These are phyloP conservation scores for Stagonosporopsis rhizophila DNA, from an alignment of 2,329 filamentous ascomycete genomes.

Conservation along the genomic window DNA sequence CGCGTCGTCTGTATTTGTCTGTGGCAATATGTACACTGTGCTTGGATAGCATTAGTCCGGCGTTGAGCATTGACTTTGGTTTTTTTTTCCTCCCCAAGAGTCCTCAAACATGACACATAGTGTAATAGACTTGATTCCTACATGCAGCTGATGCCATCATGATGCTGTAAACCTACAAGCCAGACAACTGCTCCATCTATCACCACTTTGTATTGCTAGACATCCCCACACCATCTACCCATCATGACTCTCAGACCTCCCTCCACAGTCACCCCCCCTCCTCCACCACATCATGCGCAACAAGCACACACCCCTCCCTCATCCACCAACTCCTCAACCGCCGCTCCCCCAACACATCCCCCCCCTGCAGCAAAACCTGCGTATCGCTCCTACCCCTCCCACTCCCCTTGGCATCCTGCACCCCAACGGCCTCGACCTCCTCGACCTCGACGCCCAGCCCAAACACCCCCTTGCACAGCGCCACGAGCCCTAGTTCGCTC, in stretches of 20 bases:
- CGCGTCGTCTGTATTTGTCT: no score
- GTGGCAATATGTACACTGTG: not conserved
- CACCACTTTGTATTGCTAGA: no score
- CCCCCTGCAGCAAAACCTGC: constrained; percentile 35
- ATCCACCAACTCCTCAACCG: constrained; percentile 55
- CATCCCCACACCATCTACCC: no score
- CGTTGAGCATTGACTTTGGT: not conserved
- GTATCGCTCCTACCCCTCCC: constrained; percentile 34
- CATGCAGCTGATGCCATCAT: no score
- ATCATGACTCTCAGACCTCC: no score
- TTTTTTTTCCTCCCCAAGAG: not conserved
- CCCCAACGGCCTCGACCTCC: constrained; percentile 66
- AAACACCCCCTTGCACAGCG: constrained; percentile 81
- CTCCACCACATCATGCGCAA: constrained; percentile 37
- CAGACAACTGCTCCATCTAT: no score
- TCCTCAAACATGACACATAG: not conserved
- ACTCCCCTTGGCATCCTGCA: not conserved
- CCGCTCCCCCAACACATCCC: constrained; percentile 42
- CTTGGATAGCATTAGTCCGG: not conserved
- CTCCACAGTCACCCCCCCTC: not conserved
- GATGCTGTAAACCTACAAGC: no score
- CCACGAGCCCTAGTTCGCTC: constrained; percentile 72
- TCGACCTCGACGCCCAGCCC: constrained; percentile 83
- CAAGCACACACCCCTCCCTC: constrained; percentile 54
- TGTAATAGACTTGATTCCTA: constrained; percentile 5